Conservation (phyloP, 805 yeast genomes). For the Metschnikowia reukaufii region DNA sequence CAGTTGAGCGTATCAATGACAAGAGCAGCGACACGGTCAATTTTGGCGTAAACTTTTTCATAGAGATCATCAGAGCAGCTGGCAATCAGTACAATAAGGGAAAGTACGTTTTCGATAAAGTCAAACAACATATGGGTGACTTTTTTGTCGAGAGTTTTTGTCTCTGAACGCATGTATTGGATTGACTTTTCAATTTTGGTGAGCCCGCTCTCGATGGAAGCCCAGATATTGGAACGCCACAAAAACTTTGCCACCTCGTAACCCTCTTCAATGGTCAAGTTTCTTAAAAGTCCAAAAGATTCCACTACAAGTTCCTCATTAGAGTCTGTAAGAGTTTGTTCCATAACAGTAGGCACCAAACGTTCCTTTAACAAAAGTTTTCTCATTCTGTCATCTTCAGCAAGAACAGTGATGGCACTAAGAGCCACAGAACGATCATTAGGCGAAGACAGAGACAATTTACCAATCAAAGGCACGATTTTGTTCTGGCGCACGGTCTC, state of each 20-base stretch:
- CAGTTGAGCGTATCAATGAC: constrained; percentile 38
- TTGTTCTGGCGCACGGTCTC: constrained; percentile 52
- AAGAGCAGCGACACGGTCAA: constrained; percentile 40
- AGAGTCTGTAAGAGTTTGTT: constrained; percentile 62
- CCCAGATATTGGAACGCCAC: constrained; percentile 81
- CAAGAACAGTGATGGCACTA: constrained; percentile 65
- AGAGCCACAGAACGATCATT: constrained; percentile 79
- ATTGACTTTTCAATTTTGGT: constrained; percentile 52
- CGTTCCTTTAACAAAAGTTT: constrained; percentile 66
- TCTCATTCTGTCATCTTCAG: constrained; percentile 68
- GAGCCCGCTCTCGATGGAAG: constrained; percentile 52
- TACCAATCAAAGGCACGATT: constrained; percentile 65
- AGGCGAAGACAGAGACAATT: constrained; percentile 59
- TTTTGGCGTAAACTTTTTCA: constrained; percentile 46
- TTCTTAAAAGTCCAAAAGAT: constrained; percentile 77
- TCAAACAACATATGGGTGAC: constrained; percentile 52
- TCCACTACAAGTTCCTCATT: constrained; percentile 77
- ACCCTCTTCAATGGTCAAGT: constrained; percentile 82
- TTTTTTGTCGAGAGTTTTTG: constrained; percentile 22
- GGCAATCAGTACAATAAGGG: constrained; percentile 65
- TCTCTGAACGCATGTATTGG: constrained; percentile 33
- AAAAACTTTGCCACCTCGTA: constrained; percentile 71
- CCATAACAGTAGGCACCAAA: constrained; percentile 61
- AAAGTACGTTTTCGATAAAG: constrained; percentile 69
- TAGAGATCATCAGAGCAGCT: constrained; percentile 56